These are phyloP conservation scores for Leccinum holopus DNA, from an alignment of 1,284 basidiomycete genomes.

Conservation along the genomic window DNA sequence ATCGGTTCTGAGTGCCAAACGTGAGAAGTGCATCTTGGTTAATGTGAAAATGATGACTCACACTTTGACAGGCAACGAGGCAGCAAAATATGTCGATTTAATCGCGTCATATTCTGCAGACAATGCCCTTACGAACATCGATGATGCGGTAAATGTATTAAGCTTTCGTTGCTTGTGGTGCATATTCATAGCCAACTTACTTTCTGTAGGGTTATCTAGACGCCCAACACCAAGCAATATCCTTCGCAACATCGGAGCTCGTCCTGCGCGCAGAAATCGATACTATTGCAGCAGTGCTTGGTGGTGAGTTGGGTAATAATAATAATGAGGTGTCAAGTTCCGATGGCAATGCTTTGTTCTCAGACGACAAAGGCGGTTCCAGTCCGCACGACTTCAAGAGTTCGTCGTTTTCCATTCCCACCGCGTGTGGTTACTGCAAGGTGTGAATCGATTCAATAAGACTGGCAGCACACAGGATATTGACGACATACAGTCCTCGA, in stretches of 20 bases:
- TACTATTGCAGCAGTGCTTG: constrained; percentile 59
- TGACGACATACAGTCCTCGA: constrained; percentile 56
- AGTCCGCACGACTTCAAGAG: constrained; percentile 79
- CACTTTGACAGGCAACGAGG: constrained; percentile 50
- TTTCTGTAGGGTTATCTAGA: constrained; percentile 60
- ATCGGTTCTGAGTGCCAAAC: constrained; percentile 56
- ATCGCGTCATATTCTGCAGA: constrained; percentile 54
- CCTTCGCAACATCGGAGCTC: constrained; percentile 53
- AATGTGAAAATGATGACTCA: constrained; percentile 9
- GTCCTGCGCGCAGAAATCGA: constrained; percentile 61
- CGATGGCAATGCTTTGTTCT: constrained; percentile 5
- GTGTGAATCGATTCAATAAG: constrained; percentile 36
- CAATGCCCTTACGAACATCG: constrained; percentile 55
- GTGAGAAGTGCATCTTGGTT: constrained; percentile 40
- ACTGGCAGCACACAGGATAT: not conserved
- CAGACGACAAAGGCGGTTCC: constrained; percentile 71
- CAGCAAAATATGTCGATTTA: constrained; percentile 50
- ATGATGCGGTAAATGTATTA: constrained; percentile 65
- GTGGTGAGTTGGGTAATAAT: constrained; percentile 53
- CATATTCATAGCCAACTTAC: constrained; percentile 7
- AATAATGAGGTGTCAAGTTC: not conserved
- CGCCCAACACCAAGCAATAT: constrained; percentile 56
- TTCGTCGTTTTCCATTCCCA: constrained; percentile 80
- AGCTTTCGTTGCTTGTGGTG: constrained; percentile 7
- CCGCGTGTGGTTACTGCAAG: constrained; percentile 78